These are phyloP conservation scores for Phlebiopsis flavidoalba DNA, from an alignment of 768 basidiomycete species.

Conservation along the genomic window DNA sequence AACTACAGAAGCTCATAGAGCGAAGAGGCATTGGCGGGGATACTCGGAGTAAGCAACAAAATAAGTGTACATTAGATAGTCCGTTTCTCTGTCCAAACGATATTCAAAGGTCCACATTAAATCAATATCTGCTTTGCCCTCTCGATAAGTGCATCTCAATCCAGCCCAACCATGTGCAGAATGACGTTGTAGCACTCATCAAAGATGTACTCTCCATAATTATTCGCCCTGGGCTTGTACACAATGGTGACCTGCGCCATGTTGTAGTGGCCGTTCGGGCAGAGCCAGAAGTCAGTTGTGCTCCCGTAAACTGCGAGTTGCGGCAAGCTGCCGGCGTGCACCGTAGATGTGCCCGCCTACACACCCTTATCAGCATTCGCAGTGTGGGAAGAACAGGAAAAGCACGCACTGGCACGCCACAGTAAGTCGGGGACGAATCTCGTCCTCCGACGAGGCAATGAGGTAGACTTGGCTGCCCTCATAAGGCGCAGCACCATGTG, in stretches of 20 bases:
- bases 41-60: too few relatives aligned
- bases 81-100: too few relatives aligned
- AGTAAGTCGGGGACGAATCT: constrained; percentile 30
- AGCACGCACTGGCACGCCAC: constrained; percentile 25
- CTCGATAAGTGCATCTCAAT: background rate
- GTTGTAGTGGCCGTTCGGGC: background rate
- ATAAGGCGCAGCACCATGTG: constrained; percentile 32
- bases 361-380: background rate
- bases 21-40: too few relatives aligned
- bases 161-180: constrained; percentile 14
- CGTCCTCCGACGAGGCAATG: constrained; percentile 29
- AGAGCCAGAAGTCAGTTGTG: constrained; percentile 11
- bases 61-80: too few relatives aligned
- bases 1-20: too few relatives aligned
- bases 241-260: constrained; percentile 17
- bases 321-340: constrained; percentile 17
- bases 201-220: constrained; percentile 14
- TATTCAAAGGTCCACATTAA: too few relatives aligned
- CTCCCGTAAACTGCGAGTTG: constrained; percentile 15
- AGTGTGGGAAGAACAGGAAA: background rate
- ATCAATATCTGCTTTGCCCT: too few relatives aligned
- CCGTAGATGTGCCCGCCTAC: constrained; percentile 14
- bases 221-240: constrained; percentile 17
- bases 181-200: constrained; percentile 18
- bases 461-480: constrained; percentile 28